Base-by-base conservation (phyloP, 2,329 filamentous ascomycete species). In the Aspergillus sp. region DNA sequence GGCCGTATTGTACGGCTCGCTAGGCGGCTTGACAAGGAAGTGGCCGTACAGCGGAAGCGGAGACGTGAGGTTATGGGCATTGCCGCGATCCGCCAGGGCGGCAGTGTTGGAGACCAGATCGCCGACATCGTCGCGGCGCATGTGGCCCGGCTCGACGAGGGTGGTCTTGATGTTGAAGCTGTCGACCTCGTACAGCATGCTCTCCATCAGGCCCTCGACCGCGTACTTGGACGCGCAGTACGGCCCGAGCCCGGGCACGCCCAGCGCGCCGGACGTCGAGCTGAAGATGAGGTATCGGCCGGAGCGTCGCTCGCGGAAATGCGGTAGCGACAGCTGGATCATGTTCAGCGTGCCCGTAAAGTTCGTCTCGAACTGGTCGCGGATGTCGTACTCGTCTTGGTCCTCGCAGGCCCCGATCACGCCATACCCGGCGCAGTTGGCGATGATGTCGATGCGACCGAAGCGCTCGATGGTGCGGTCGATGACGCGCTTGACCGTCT, bases 151-250 rank as follows among this genome's bases (percentile, higher is more conserved):
- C 65, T 97, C 91, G 0, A 97, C 92, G 5, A 99, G 81, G 2
- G 93, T 97, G 0, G 90, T 90, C 72, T 95, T 96, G 71, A 97
- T 88, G 67, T 94, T 93, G 74, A 96, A 97, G 0, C 80, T 77
- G 58, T 97, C 92, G 34, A 96, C 87, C 70, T 99, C 94, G 72
- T 97, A 97, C 14, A 97, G 81, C 89, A 99, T 93, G 14, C 90
- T 92, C 72, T 99, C 94, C 62, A 97, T 91, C 49, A 99, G 78
- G 0, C 93, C 94, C 69, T 99, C 94, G 3, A 96, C 91, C 0
- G 94, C 94, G 72, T 97, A 97, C 71, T 97, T 99, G 14, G 91
- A 96, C 1, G 94, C 94, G 71, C 93, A 97, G 68, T 96, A 97
- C 0, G 93, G 93, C 0, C 93, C 93, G 5, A 97, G 75, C 0